Evolutionary conservation across 352 stramenopile genomes (phyloP), one percentile per base, ranked within the genome.

Genomic region (Saprolegnia diclina): DNA sequence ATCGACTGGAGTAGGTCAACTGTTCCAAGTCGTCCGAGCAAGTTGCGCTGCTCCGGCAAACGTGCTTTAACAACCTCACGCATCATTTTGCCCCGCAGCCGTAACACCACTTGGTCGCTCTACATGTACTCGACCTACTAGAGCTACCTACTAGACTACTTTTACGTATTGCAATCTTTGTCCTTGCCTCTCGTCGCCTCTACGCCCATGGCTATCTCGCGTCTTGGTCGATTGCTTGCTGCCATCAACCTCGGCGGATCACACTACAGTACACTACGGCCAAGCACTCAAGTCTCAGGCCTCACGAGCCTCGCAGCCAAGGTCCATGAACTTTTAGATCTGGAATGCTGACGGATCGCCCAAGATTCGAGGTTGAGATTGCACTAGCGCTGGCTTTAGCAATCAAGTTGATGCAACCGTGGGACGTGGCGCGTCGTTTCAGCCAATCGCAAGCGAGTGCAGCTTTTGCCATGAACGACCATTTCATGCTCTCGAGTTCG

Each of bases 21-120:
- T 92, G 86, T 73, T 80, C 2, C 79, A 81, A 64, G 80, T 80
- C 63, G 26, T 87, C 82, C 56, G 87, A 90, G 56, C 86, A 94
- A 65, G 70, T 94, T 19, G 82, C 82, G 64, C 67, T 79, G 6
- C 74, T 94, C 35, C 76, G 78, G 18, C 86, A 91, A 62, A 69
- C 63, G 16, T 69, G 63, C 50, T 69, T 69, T 48, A 52, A 69
- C 46, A 69, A 69, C 63, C 24, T 69, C 26, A 69, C 63, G n/a
- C 63, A 69, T 48, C 63, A 69, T 21, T 69, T 69, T 59, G 42
- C 42, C 52, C 24, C 3, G 4, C 11, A 59, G n/a, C 35, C 52
- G 3, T 59, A 59, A 42, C 19, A 16, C 19, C n/a, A n/a, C n/a
- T n/a, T 59, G 3, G 11, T 59, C 11, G 16, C 9, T 19, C 1